Evolutionary conservation across 441 rosid genomes (phyloP), one percentile per base, ranked within the genome.

Genomic region (Francoa sonchifolia): DNA sequence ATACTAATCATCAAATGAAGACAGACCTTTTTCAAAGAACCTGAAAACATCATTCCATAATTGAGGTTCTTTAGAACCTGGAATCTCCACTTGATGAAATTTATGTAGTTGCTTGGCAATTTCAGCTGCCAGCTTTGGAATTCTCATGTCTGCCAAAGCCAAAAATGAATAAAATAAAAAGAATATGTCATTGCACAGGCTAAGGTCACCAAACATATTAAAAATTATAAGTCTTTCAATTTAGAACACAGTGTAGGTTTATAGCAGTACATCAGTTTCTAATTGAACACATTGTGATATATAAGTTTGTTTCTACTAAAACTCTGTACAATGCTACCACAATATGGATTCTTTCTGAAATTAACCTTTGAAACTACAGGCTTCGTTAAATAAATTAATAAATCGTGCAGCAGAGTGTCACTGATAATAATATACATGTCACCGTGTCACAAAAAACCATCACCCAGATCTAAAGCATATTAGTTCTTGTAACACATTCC

Each of bases 11-110:
- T 35, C 18, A 38, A 26, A 3, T n/a, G 31, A 52, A 39, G 44
- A 58, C 40, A 8, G 35, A 86, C 99, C 95, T 62, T 69, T 90
- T 52, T 73, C 92, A 55, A 61, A 86, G 58, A 90, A 86, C 76
- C 73, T 86, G 59, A 73, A 70, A 42, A 90, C 58, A 32, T 86
- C 99, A 59, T 65, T 59, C 96, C 95, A 90, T 14, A 86, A 67
- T 54, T 86, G 95, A 62, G 99, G 94, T 58, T 80, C 99, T 60
- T 75, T 78, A 52, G 84, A 72, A 21, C 96, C 92, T 10, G 99
- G 92, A 52, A 90, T 71, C 47, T 83, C 79, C 46, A 80, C 92
- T 57, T 64, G 57, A 69, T 90, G 96, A 68, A 86, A 90, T 61
- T 47, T 74, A 20, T 35, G 69, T 50, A 90, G 84, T 54, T 90